Evolutionary conservation across 2,329 filamentous ascomycete genomes (phyloP).

Genomic region (Trichoderma asperellum): DNA sequence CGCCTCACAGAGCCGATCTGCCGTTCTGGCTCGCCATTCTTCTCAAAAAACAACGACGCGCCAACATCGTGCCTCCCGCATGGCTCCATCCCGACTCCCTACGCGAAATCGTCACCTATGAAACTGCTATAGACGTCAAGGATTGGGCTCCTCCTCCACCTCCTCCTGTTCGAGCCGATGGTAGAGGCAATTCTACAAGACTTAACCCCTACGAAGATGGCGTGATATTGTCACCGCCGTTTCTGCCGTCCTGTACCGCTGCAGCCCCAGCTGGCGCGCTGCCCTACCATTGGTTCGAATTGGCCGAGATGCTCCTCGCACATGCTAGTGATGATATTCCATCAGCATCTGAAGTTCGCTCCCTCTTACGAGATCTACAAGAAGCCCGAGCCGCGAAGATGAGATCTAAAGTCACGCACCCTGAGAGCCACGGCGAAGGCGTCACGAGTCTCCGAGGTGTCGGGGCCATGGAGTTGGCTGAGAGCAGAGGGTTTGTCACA

Average conservation of each 20-base stretch:
- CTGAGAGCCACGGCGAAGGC: slow-evolving; percentile 74
- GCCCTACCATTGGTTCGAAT: slow-evolving; percentile 94
- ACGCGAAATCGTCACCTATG: slow-evolving; percentile 75
- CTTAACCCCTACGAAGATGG: slow-evolving; percentile 39
- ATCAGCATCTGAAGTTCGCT: slow-evolving; percentile 72
- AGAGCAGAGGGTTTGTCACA: slow-evolving; percentile 80
- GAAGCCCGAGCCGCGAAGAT: slow-evolving; percentile 92
- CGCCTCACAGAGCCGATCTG: slow-evolving; percentile 76
- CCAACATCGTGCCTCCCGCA: slow-evolving; percentile 87
- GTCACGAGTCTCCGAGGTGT: slow-evolving; percentile 72
- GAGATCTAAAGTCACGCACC: slow-evolving; percentile 69
- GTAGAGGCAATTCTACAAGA: slow-evolving; percentile 48
- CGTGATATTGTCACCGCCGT: slow-evolving; percentile 67
- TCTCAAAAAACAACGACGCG: slow-evolving; percentile 89
- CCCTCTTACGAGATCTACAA: slow-evolving; percentile 76
- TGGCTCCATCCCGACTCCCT: slow-evolving; percentile 85
- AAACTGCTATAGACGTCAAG: slow-evolving; percentile 71
- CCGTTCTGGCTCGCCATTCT: slow-evolving; percentile 95
- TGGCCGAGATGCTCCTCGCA: slow-evolving; percentile 84
- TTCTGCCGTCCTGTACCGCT: slow-evolving; percentile 74
- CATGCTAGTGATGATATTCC: slow-evolving; percentile 81
- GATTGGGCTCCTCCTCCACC: slow-evolving; percentile 79
- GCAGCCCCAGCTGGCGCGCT: slow-evolving; percentile 69
- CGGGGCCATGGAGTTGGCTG: slow-evolving; percentile 89
- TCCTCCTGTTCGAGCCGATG: slow-evolving; percentile 58